These are phyloP conservation scores for Elaeis oleifera DNA, from an alignment of 202 grass and related monocot species.

Conservation along the genomic window DNA sequence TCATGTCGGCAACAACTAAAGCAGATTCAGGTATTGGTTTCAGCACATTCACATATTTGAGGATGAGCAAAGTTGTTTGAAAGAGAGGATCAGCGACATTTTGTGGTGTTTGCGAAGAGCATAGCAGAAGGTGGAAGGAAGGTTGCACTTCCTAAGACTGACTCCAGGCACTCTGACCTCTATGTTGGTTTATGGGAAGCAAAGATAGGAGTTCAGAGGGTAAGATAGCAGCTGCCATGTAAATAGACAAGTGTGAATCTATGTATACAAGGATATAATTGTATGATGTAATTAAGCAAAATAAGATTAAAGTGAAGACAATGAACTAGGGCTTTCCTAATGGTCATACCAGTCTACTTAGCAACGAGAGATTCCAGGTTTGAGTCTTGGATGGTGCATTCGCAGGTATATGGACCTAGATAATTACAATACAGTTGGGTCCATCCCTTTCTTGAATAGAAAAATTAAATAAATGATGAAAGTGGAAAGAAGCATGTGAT, in stretches of 20 bases:
- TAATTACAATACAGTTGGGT: too few species aligned
- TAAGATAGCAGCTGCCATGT: neutral
- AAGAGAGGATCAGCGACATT: neutral
- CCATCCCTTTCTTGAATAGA: too few species aligned
- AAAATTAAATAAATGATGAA: too few species aligned
- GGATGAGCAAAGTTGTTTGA: slow-evolving; percentile 13
- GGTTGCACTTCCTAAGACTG: neutral
- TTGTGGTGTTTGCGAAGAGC: slow-evolving; percentile 4
- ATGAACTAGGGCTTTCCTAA: too few species aligned
- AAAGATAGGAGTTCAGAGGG: neutral
- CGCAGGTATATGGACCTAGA: too few species aligned
- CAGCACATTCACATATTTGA: slow-evolving; percentile 8
- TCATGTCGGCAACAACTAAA: slow-evolving; percentile 45
- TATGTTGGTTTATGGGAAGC: neutral
- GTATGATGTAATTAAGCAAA: too few species aligned
- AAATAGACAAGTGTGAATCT: neutral
- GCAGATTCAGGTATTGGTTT: neutral
- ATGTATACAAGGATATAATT: too few species aligned
- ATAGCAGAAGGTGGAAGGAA: slow-evolving; percentile 3
- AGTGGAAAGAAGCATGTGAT: too few species aligned
- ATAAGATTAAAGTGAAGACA: too few species aligned
- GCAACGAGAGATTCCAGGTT: too few species aligned
- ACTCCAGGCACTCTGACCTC: neutral
- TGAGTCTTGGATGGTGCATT: too few species aligned
- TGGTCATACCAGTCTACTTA: too few species aligned